These are phyloP conservation scores for Omphalotus olearius DNA, from an alignment of 1,284 basidiomycete species.

Conservation along the genomic window DNA sequence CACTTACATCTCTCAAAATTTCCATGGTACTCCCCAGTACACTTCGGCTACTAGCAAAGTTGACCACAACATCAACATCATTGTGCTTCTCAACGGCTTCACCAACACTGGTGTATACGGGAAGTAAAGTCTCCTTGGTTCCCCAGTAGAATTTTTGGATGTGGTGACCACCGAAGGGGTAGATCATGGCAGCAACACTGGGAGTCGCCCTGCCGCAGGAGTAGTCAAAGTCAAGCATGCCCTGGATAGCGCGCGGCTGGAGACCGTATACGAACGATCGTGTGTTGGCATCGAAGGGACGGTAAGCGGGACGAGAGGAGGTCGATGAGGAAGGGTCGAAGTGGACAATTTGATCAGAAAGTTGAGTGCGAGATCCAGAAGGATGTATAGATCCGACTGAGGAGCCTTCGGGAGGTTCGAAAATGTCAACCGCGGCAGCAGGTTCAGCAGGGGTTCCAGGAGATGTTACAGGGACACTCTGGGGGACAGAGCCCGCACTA, in stretches of 20 bases:
- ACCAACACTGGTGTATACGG: slow-evolving; percentile 91
- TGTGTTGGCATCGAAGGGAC: slow-evolving; percentile 89
- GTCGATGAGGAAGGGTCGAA: slow-evolving; percentile 53
- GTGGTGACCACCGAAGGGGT: slow-evolving; percentile 99
- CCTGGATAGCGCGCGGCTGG: slow-evolving; percentile 98
- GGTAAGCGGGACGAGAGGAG: slow-evolving; percentile 67
- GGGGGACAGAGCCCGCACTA: slow-evolving; percentile 32
- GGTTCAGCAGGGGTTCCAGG: slow-evolving; percentile 26
- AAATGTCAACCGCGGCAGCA: slow-evolving; percentile 25
- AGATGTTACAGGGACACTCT: slow-evolving; percentile 25
- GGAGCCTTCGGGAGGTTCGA: slow-evolving; percentile 31
- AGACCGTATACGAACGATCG: slow-evolving; percentile 98
- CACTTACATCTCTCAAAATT: slow-evolving; percentile 52
- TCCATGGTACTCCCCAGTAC: slow-evolving; percentile 96
- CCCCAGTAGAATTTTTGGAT: slow-evolving; percentile 99
- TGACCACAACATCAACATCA: slow-evolving; percentile 96
- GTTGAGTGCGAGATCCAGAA: slow-evolving; percentile 79
- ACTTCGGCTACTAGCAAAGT: slow-evolving; percentile 94
- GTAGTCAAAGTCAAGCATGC: slow-evolving; percentile 99
- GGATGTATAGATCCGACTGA: slow-evolving; percentile 76
- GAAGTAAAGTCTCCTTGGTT: slow-evolving; percentile 96
- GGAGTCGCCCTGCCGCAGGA: slow-evolving; percentile 93
- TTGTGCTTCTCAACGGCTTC: slow-evolving; percentile 94
- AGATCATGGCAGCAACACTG: slow-evolving; percentile 98
- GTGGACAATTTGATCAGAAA: slow-evolving; percentile 86